Evolutionary conservation across 2,329 filamentous ascomycete genomes (phyloP), one percentile per base, ranked within the genome.

Genomic region (Clonostachys rhizophaga): DNA sequence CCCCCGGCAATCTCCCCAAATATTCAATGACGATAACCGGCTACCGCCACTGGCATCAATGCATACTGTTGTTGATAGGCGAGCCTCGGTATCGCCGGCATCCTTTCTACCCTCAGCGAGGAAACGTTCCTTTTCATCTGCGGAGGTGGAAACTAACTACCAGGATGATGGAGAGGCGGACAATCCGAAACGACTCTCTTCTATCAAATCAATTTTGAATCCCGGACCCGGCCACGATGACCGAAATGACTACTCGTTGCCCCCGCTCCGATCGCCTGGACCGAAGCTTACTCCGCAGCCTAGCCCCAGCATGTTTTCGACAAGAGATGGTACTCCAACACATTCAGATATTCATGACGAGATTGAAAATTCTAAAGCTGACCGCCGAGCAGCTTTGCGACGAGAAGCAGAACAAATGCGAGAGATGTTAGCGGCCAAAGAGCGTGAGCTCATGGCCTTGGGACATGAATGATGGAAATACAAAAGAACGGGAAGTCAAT

Each of bases 391-490:
- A 9, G 78, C 83, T 43, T 68, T 95, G 43, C 78, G 85, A 60
- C 75, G 82, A 20, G 89, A 95, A 62, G 83, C 87, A 1, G 87
- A 91, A 58, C 74, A 75, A 45, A 94, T 94, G 83, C 78, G 87
- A 36, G 81, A 85, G 61, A 72, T 86, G 63, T 71, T 91, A 33
- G 76, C 82, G 10, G 84, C 81, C 12, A 91, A 91, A 58, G 87
- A 91, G 65, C 75, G 82, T 42, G 87, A 91, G 58, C 68, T 91
- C 16, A 62, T 64, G 55, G 65, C 66, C 43, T 53, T 68, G 43
- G 61, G 60, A 44, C 55, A 52, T 20, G 53, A 58, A 14, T 42
- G 43, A 47, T 45, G 47, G n/a, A 45, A 12, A 20, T 35, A 30
- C 34, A 13, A 9, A 18, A 17, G 7, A 42, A 9, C 9, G 24